Base-by-base conservation (phyloP, 169 alveolate species). In the Eimeria falciformis region DNA sequence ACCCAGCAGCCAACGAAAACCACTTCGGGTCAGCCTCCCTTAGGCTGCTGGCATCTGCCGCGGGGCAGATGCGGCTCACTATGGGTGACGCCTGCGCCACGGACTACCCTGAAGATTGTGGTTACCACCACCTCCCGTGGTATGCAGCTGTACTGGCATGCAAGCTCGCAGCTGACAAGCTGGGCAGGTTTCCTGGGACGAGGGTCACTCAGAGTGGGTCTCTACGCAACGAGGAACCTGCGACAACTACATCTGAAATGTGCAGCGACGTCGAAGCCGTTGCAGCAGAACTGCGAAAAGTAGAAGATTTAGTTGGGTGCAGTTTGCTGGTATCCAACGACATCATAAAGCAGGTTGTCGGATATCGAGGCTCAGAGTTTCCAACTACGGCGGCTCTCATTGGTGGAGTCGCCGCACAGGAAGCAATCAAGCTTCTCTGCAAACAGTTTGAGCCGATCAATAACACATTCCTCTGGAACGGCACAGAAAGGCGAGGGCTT, bases 371-470 rank as follows among this genome's bases (percentile, higher is more conserved):
- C 43, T 40, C 96, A 27, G 95, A 94, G 75, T 85, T 96, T 11
- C 98, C 96, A 89, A 95, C 95, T 55, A 93, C 96, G n/a, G 94
- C 96, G 53, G 96, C 98, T 29, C 86, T 97, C 18, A 50, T 97
- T 9, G 98, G 98, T 23, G 98, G 98, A 33, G 95, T 97, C 33
- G 98, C 98, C 5, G 92, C 97, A 69, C 96, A 97, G 94, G 99
- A 97, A 93, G 96, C 97, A 1, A 95, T 97, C 55, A 97, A 97
- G 93, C 81, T 97, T 75, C 94, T 97, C 7, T 96, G 98, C 62
- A 77, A 94, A 50, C 96, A 97, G 92, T 96, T 96, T 84, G 95
- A 95, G 37, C 97, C 98, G 3, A 84, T 96, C 45, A 96, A 97
- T 93, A 96, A 96, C 91, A 97, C 98, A 27, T 94, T 94, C 92